Percentiles rank a stretch among this genome's conserved stretches.
These are phyloP conservation scores for Cyberlindnera galapagoensis DNA, from an alignment of 805 yeast genomes.

Conservation along the genomic window DNA sequence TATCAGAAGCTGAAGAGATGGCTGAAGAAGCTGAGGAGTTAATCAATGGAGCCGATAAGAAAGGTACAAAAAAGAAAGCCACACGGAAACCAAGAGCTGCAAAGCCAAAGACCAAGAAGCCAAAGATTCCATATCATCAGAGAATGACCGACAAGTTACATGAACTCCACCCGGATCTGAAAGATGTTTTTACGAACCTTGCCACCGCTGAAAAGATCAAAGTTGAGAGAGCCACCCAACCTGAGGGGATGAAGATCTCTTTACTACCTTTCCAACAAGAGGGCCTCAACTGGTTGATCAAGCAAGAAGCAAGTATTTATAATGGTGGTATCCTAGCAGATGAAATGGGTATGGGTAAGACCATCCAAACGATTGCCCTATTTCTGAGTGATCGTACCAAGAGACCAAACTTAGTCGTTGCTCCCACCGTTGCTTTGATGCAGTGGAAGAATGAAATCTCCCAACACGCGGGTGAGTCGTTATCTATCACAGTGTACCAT, in stretches of 20 bases:
- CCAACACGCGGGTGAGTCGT: conserved; percentile 65
- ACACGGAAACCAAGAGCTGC: conserved; percentile 16
- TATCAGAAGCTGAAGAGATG: conserved; percentile 9
- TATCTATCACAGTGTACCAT: conserved; percentile 71
- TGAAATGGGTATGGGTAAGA: conserved; percentile 99
- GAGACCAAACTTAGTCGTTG: conserved; percentile 82
- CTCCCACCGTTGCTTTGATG: conserved; percentile 97
- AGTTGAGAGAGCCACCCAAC: conserved; percentile 62
- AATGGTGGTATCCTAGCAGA: conserved; percentile 94
- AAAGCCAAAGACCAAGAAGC: conserved; percentile 27
- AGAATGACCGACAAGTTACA: conserved; percentile 62
- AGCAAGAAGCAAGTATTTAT: conserved; percentile 74
- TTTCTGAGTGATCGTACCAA: conserved; percentile 62
- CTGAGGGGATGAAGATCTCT: conserved; percentile 65
- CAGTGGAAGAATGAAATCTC: conserved; percentile 96
- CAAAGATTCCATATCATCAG: conserved; percentile 61
- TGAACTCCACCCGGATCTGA: conserved; percentile 73
- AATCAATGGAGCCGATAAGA: conserved; percentile 9
- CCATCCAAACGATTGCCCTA: conserved; percentile 90
- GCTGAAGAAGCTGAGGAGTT: conserved; percentile 19
- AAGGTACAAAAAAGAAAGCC: conserved; percentile 15
- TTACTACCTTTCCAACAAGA: conserved; percentile 89
- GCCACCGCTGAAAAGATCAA: conserved; percentile 38
- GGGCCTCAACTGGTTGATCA: conserved; percentile 83
- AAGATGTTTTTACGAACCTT: conserved; percentile 63